Base-by-base conservation (phyloP, 2,329 filamentous ascomycete genomes). In the Venturia nashicola region DNA sequence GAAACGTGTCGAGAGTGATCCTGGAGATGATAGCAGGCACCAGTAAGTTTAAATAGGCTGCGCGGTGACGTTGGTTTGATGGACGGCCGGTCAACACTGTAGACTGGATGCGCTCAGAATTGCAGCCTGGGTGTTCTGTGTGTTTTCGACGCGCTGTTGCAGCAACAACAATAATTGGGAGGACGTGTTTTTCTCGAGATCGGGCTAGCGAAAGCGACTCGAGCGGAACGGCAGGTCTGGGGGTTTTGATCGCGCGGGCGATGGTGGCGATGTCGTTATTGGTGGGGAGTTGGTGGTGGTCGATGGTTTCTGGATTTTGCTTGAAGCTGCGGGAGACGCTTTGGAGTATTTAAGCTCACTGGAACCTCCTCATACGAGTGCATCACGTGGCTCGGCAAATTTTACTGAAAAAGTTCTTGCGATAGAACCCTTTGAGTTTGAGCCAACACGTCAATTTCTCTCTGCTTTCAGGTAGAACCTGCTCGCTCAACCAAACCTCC, bases 141-240 rank as follows among this genome's bases (percentile, higher is more conserved):
- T 34, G 9, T 57, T 57, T 57, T 57, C 5, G 32, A 57, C 46
- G 46, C 51, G 51, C 51, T 36, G 51, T 34, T 57, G 32, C 20
- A 27, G 20, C 27, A 3, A n/a, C 5, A 36, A 39, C 16, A 57
- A n/a, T n/a, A 57, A 57, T 34, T 36, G 7, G n/a, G 51, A 20
- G 32, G 8, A 36, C 32, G 51, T 51, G 23, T 57, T 57, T 57
- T 57, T 36, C 27, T 55, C 51, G 51, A 57, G 51, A 57, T 57
- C 51, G n/a, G 16, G 32, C 51, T 57, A 57, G 32, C 51, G 5
- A 57, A 57, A 57, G 51, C 51, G 51, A 57, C 51, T 57, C 51
- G 51, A 57, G 11, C 5, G 34, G 51, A 36, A 27, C n/a, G 32
- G 32, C 51, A 23, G 27, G 14, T 36, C 9, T 57, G 27, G 5